Evolutionary conservation across 129 eudicot genomes (phyloP), one percentile per base, ranked within the genome.

Genomic region (Chrysanthemum makinoi): DNA sequence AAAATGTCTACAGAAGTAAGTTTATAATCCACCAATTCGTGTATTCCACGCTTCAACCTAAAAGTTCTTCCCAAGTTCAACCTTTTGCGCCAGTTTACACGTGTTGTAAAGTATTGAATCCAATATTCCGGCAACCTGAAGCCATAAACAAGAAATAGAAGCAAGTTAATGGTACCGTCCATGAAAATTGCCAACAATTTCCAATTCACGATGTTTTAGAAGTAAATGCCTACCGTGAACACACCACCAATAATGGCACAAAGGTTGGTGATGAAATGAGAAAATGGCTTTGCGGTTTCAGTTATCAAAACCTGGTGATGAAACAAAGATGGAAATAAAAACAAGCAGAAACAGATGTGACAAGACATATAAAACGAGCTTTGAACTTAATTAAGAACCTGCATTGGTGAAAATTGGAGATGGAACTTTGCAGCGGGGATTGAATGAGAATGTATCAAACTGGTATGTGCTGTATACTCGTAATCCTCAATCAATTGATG

Each of bases 191-290:
- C 16, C 18, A 28, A 68, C 43, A 22, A 39, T 72, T 30, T 62
- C 28, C 58, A 59, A 15, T 51, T 50, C 60, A 68, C 47, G 5
- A 17, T 6, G 13, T 15, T 19, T 4, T 4, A 62, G 10, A n/a
- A 43, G 22, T 18, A 72, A 78, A 66, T 19, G 68, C 89, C 15
- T 26, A 91, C 98, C 83, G 98, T 89, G 86, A 91, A 91, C 72
- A 91, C 91, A 71, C 98, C 98, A 49, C 98, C 98, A n/a, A 89
- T 89, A 51, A 91, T 91, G 67, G 98, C 96, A 73, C 98, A 91
- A 12, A 91, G 84, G 77, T 86, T 91, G 26, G 98, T 91, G 68
- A 91, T 67, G 71, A 91, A 89, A 80, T 91, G 96, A 1, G 96
- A 69, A 76, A 89, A 86, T 11, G 88, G 88, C 68, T 86, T 91